phyloP scores from a whole-genome alignment of 2,329 filamentous ascomycete species.

The Phyllosticta capitalensis region DNA sequence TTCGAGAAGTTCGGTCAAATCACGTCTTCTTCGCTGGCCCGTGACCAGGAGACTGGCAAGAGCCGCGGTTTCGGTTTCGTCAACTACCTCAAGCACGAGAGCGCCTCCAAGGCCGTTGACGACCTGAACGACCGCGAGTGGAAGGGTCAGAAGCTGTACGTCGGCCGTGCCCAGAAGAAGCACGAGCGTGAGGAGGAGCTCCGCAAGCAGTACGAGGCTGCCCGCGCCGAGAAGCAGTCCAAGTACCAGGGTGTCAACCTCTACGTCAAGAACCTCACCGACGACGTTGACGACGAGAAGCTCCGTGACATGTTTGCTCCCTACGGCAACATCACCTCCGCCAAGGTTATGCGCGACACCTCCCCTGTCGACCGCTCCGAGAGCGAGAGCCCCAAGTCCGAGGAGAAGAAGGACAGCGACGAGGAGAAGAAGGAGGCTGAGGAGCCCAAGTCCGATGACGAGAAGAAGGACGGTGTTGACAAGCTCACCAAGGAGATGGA shows the following conservation, averaged over 20 bases:
- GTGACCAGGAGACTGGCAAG: constrained; percentile 74
- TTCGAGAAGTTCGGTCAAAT: constrained; percentile 92
- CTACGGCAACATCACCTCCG: constrained; percentile 92
- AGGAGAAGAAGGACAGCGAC: constrained; percentile 43
- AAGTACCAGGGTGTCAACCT: constrained; percentile 99
- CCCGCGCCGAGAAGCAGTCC: constrained; percentile 93
- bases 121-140: constrained; percentile 87
- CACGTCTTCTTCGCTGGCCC: constrained; percentile 88
- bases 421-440: constrained; percentile 48
- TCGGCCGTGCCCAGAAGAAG: constrained; percentile 99
- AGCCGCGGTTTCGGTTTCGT: constrained; percentile 94
- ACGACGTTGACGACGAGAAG: constrained; percentile 97
- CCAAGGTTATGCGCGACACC: constrained; percentile 96
- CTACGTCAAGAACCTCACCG: constrained; percentile 98
- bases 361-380: constrained; percentile 41
- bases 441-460: constrained; percentile 44
- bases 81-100: constrained; percentile 89
- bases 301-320: constrained; percentile 85
- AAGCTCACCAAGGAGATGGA: constrained; percentile 38
- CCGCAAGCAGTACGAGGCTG: constrained; percentile 96
- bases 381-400: constrained; percentile 35
- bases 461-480: constrained; percentile 44
- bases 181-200: constrained; percentile 99
- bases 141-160: constrained; percentile 91
- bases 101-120: constrained; percentile 76